Percentiles rank a stretch among this genome's conserved stretches.
These are phyloP conservation scores for Ligustrum vulgare DNA, from an alignment of 257 asterid species.

Conservation along the genomic window DNA sequence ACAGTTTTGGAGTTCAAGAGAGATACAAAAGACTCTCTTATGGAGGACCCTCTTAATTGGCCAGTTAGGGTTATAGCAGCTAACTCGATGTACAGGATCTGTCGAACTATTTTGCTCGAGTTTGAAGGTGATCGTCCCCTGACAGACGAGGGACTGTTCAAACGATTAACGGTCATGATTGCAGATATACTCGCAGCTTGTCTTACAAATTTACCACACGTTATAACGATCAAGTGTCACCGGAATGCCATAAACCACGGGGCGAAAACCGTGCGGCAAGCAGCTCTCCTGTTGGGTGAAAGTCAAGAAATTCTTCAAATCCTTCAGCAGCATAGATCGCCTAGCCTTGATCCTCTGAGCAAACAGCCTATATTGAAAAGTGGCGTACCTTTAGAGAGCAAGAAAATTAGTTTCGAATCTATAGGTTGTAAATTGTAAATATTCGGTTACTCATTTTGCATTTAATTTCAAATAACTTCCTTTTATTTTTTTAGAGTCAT, in stretches of 20 bases:
- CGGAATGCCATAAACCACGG: neutral
- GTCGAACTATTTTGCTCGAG: neutral
- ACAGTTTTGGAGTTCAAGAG: neutral
- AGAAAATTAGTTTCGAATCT: neutral
- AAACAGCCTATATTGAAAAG: neutral
- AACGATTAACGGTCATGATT: neutral
- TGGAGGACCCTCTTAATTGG: conserved; percentile 2
- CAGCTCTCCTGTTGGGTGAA: neutral
- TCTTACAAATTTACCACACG: conserved; percentile 4
- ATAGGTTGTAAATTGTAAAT: neutral
- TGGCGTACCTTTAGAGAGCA: neutral
- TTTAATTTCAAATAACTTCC: too few species aligned
- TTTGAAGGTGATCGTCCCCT: neutral
- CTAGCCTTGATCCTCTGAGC: neutral
- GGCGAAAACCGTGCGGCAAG: neutral
- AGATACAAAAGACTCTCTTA: neutral
- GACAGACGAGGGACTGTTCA: neutral
- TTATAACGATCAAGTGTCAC: neutral
- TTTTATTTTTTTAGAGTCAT: neutral
- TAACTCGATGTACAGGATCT: conserved; percentile 4
- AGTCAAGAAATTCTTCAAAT: neutral
- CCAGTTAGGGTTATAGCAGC: neutral
- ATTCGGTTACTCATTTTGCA: neutral
- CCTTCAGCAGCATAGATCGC: neutral
- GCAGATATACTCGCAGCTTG: conserved; percentile 7